Conservation (phyloP, 306 rosid species). For the Cucurbita moschata region DNA sequence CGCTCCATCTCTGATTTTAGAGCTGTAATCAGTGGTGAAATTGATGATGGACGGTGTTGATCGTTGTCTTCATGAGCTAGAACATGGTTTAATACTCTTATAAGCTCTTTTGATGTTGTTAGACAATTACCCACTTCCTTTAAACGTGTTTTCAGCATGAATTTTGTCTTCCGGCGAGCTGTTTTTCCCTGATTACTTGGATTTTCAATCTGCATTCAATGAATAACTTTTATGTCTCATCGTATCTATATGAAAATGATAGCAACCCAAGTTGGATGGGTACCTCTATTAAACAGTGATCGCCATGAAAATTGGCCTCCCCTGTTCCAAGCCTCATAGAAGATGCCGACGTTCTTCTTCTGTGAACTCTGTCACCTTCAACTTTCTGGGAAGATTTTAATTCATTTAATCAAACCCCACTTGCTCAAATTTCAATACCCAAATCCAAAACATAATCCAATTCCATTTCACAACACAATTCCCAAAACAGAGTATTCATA, state of each 20-base stretch:
- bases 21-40: slow-evolving; percentile 42
- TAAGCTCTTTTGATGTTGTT: slow-evolving; percentile 63
- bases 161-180: slow-evolving; percentile 16
- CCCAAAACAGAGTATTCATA: not conserved
- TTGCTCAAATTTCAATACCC: not conserved
- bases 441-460: not conserved
- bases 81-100: slow-evolving; percentile 52
- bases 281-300: slow-evolving; percentile 52
- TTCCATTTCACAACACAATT: not conserved
- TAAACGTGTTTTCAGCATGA: slow-evolving; percentile 33
- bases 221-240: not conserved
- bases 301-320: slow-evolving; percentile 20
- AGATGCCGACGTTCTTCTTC: slow-evolving; percentile 39
- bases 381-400: slow-evolving; percentile 7
- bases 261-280: no score
- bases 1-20: slow-evolving; percentile 55
- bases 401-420: not conserved
- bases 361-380: slow-evolving; percentile 30
- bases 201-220: slow-evolving; percentile 27
- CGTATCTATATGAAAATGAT: not conserved
- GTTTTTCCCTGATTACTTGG: slow-evolving; percentile 13
- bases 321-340: slow-evolving; percentile 19
- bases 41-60: slow-evolving; percentile 17
- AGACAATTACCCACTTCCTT: slow-evolving; percentile 66
- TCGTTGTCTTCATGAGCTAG: slow-evolving; percentile 35